Conservation (phyloP, 208 protist genomes). For the Novymonas esmeraldas region DNA sequence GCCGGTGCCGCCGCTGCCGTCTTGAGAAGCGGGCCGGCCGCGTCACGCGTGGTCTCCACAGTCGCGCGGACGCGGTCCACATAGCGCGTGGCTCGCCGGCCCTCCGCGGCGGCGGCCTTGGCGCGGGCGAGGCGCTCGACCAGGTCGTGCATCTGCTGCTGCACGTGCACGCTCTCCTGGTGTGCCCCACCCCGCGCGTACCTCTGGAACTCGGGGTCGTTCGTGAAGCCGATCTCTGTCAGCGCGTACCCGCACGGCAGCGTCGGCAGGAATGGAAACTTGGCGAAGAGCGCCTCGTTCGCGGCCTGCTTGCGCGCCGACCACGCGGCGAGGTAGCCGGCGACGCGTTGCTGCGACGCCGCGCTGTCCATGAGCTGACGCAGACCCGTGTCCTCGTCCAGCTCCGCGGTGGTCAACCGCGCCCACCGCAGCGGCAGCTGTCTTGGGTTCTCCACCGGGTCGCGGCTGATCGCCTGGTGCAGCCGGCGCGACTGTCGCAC, state of each 20-base stretch:
- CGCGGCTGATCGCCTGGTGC: conserved; percentile 4
- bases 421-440: conserved; percentile 66
- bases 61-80: conserved; percentile 40
- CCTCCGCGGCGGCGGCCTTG: conserved; percentile 30
- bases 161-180: conserved; percentile 28
- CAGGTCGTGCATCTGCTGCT: conserved; percentile 46
- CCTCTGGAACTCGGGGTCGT: conserved; percentile 43
- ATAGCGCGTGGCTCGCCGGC: conserved; percentile 19
- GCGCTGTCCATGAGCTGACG: conserved; percentile 36
- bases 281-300: conserved; percentile 65
- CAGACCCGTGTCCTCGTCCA: conserved; percentile 46
- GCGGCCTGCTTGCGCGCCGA: conserved; percentile 62
- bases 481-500: conserved; percentile 22
- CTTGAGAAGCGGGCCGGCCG: background rate
- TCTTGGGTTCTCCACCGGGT: conserved; percentile 50
- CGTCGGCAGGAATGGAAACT: conserved; percentile 60
- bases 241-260: conserved; percentile 63
- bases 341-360: conserved; percentile 20
- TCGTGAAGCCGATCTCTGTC: conserved; percentile 52
- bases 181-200: conserved; percentile 26
- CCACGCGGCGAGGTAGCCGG: conserved; percentile 36
- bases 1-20: background rate
- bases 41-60: conserved; percentile 28
- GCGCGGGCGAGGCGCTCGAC: conserved; percentile 47
- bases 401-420: conserved; percentile 50